Evolutionary conservation across 192 early-diverging fungal species (phyloP), one percentile per base, ranked within the genome.

Genomic region (Mortierella claussenii): DNA sequence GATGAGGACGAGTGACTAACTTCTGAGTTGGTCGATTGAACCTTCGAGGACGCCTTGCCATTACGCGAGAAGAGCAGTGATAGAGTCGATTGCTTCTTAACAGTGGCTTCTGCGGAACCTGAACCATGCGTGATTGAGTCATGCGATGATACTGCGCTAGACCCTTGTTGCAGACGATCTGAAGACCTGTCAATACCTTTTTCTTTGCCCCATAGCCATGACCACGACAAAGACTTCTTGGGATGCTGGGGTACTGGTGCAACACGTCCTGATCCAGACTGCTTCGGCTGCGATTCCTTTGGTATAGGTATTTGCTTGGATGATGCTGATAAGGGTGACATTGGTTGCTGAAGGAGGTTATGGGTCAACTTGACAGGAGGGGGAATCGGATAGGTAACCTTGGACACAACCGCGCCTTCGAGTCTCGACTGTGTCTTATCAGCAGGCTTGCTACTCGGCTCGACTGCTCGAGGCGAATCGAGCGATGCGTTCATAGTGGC

Each of bases 211-310:
- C 79, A 75, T 15, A 75, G 45, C 79, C 79, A 75, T 2, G 79
- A 80, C 79, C 79, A 80, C 3, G 79, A 58, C 3, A 60, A 75
- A 0, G 79, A 62, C 36, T 80, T 80, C 45, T 80, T 80, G 21
- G 50, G 26, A 23, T 30, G 15, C 33, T 37, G 30, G 0, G 61
- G 37, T 33, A 53, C 15, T 15, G 49, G 26, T 10, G 36, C 6
- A 5, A n/a, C 9, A 17, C 30, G 5, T 30, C 13, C 9, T 10
- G 54, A 23, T 20, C 1, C 20, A 6, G 40, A 23, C 40, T 62
- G 48, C 20, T 74, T 55, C 33, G 13, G 33, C 15, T 17, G 34
- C 15, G 13, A 48, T 27, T 33, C 43, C 9, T 24, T 6, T 27
- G 28, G 31, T 7, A 24, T 18, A 17, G 67, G n/a, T 11, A 42